These are phyloP conservation scores for Exophiala sp. DNA, from an alignment of 2,329 filamentous ascomycete species.

Conservation along the genomic window DNA sequence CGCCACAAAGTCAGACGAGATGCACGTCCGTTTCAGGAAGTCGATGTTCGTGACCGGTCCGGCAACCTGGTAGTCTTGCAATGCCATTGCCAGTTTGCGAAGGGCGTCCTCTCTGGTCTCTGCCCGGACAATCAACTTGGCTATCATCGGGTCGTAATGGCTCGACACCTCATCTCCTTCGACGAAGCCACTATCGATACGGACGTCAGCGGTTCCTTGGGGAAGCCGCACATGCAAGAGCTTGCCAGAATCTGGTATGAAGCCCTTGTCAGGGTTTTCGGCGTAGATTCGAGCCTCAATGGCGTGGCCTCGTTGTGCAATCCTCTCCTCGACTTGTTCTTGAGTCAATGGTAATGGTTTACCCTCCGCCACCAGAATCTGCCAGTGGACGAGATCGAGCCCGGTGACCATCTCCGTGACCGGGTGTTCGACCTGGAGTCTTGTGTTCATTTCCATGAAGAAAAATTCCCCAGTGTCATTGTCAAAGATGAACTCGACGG, in stretches of 20 bases:
- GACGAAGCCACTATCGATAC: slow-evolving; percentile 90
- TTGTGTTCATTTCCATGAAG: slow-evolving; percentile 73
- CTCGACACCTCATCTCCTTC: slow-evolving; percentile 89
- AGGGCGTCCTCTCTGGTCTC: slow-evolving; percentile 75
- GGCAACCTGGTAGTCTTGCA: slow-evolving; percentile 88
- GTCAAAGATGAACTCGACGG: slow-evolving; percentile 67
- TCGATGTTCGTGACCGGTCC: slow-evolving; percentile 94
- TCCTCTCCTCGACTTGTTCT: slow-evolving; percentile 63
- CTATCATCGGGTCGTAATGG: slow-evolving; percentile 98
- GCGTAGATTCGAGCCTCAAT: slow-evolving; percentile 97
- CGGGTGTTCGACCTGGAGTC: slow-evolving; percentile 93
- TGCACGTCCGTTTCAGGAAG: slow-evolving; percentile 85
- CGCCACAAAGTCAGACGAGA: slow-evolving; percentile 73
- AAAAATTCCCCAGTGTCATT: slow-evolving; percentile 64
- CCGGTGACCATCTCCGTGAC: slow-evolving; percentile 79
- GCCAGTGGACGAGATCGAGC: slow-evolving; percentile 87
- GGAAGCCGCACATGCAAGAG: slow-evolving; percentile 81
- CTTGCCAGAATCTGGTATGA: slow-evolving; percentile 88
- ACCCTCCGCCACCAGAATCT: slow-evolving; percentile 79
- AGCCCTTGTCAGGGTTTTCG: slow-evolving; percentile 85
- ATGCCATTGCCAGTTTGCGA: slow-evolving; percentile 72
- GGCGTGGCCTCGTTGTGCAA: slow-evolving; percentile 72
- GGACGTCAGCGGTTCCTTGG: slow-evolving; percentile 61
- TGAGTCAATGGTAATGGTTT: slow-evolving; percentile 65
- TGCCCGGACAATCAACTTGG: slow-evolving; percentile 90